Base-by-base conservation (phyloP, 352 stramenopile genomes). In the Phytophthora brassicae region DNA sequence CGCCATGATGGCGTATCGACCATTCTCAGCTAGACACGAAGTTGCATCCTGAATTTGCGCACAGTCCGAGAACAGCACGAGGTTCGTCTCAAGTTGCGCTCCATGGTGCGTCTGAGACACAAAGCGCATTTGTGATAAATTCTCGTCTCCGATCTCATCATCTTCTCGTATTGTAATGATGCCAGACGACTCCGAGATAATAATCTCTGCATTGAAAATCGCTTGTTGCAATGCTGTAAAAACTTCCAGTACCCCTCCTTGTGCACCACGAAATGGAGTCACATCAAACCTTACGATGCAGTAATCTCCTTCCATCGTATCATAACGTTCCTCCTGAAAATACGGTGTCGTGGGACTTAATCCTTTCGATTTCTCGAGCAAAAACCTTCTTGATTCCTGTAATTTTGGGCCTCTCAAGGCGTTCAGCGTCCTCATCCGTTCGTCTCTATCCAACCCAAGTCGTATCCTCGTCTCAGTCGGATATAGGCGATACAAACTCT, bases 111-210 rank as follows among this genome's bases (percentile, higher is more conserved):
- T 75, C 1, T 70, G 52, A 9, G 74, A 77, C 4, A 82, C 71
- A 20, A 86, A 76, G 11, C 78, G 75, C 55, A 77, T 75, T 28
- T 88, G 75, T 8, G 75, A 75, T n/a, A 82, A 50, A 45, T 73
- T 71, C 17, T 70, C 52, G 16, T 83, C 72, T 36, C 57, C 67
- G 28, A 77, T 70, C 50, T 89, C 79, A 56, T 91, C 81, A 42
- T 90, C 80, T 39, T 90, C 81, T 23, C 81, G 77, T 52, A 90
- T 86, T 13, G 79, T 90, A 41, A 90, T 86, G 51, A 85, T 77
- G 17, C 80, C 81, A 0, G 83, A 66, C 6, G 63, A 77, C 53
- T 90, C 81, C 6, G 81, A 89, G 59, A 89, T 82, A 29, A 77
- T 84, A 57, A 90, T 86, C 62, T 90, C 81, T 6, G 81, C 65